phyloP scores from a whole-genome alignment of 768 basidiomycete species.

The Pisolithus microcarpus region DNA sequence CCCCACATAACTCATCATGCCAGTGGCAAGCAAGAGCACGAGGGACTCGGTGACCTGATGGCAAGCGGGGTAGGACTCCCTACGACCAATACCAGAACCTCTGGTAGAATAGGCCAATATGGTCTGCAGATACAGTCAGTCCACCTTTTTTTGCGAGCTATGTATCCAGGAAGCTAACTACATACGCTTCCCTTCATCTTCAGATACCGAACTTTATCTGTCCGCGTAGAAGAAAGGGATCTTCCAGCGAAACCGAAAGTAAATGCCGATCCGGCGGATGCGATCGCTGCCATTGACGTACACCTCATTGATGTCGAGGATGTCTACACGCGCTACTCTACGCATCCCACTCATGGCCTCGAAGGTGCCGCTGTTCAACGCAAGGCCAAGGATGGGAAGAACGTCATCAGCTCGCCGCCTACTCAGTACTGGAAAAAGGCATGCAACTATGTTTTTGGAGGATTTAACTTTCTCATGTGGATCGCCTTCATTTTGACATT shows the following conservation, averaged over 20 bases:
- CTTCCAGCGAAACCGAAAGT: constrained; percentile 11
- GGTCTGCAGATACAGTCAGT: no score
- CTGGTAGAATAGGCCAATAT: no score
- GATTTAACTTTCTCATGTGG: constrained; percentile 52
- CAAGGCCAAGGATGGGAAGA: constrained; percentile 34
- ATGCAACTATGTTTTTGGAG: constrained; percentile 37
- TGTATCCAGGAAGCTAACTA: no score
- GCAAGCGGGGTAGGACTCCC: no score
- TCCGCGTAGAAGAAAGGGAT: constrained; percentile 31
- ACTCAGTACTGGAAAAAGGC: constrained; percentile 44
- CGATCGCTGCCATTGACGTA: constrained; percentile 41
- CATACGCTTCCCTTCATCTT: no score
- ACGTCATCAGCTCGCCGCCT: constrained; percentile 43
- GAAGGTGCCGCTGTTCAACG: constrained; percentile 41
- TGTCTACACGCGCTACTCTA: constrained; percentile 38
- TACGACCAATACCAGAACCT: no score
- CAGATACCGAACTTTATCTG: constrained; percentile 41
- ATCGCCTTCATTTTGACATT: constrained; percentile 44
- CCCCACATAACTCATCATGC: no score
- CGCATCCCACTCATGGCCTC: constrained; percentile 38
- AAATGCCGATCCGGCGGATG: constrained; percentile 28
- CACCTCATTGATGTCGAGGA: constrained; percentile 38
- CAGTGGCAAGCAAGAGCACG: no score
- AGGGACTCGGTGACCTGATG: no score
- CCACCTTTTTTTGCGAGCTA: no score